A percentile compares a stretch with the other conserved stretches of the same genome.
Evolutionary conservation across 2,329 filamentous ascomycete genomes (phyloP).

Genomic region (Thermothelomyces thermophilus): DNA sequence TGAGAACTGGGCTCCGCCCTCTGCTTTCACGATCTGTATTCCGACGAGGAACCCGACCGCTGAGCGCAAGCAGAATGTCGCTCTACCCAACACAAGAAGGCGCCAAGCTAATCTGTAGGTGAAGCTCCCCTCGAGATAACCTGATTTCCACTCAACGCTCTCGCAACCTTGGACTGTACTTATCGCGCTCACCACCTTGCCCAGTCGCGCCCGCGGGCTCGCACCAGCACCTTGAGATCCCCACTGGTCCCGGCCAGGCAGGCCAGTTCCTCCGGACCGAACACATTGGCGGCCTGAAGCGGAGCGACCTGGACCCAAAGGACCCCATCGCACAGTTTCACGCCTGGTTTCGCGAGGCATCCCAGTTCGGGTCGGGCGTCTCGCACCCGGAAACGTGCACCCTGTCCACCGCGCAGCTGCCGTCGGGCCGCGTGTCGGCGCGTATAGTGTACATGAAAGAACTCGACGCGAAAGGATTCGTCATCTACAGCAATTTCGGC

Average conservation of each 20-base stretch:
- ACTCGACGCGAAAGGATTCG: conserved; percentile 74
- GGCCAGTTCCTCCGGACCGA: conserved; percentile 62
- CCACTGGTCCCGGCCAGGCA: conserved; percentile 55
- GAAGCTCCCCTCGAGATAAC: background rate
- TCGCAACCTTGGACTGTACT: background rate
- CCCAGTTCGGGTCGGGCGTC: conserved; percentile 40
- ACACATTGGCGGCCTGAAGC: conserved; percentile 49
- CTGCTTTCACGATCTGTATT: conserved; percentile 1
- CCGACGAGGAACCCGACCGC: conserved; percentile 1
- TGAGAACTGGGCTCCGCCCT: background rate
- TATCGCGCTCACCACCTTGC: background rate
- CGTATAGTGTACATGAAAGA: conserved; percentile 95
- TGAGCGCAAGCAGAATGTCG: conserved; percentile 33
- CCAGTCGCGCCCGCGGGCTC: conserved; percentile 22
- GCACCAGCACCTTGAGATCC: conserved; percentile 57
- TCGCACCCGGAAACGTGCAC: conserved; percentile 83
- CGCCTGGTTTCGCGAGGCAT: conserved; percentile 75
- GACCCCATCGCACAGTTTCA: conserved; percentile 81
- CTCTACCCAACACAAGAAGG: conserved; percentile 36
- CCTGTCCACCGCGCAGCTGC: conserved; percentile 75
- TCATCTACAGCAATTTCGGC: conserved; percentile 89
- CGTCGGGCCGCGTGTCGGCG: conserved; percentile 74
- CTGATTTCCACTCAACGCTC: background rate
- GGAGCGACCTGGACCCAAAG: conserved; percentile 50
- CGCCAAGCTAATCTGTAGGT: conserved; percentile 45